Evolutionary conservation across 371 early-diverging fungal genomes (phyloP).

Genomic region (Apophysomyces sp.): DNA sequence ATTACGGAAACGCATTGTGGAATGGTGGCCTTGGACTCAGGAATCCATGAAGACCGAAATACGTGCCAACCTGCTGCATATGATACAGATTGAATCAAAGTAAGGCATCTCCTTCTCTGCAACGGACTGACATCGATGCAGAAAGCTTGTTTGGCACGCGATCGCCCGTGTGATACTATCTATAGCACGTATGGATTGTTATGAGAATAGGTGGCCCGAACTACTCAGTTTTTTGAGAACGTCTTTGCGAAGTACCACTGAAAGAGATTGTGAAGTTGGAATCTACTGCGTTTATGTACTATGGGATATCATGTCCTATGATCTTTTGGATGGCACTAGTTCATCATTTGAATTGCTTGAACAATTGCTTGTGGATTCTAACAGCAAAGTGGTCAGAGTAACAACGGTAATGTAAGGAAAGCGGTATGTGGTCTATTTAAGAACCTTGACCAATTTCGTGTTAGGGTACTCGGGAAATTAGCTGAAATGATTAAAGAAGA

Average conservation of each 20-base stretch:
- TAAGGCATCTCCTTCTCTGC: constrained; percentile 29
- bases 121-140: constrained; percentile 16
- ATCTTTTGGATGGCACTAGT: constrained; percentile 58
- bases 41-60: constrained; percentile 52
- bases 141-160: constrained; percentile 69
- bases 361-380: constrained; percentile 73
- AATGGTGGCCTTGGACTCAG: constrained; percentile 71
- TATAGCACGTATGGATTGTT: constrained; percentile 78
- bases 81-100: constrained; percentile 72
- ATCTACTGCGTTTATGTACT: constrained; percentile 78
- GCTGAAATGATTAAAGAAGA: constrained; percentile 80
- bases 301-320: constrained; percentile 80
- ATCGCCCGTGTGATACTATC: constrained; percentile 83
- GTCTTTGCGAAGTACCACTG: constrained; percentile 63
- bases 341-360: constrained; percentile 72
- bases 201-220: constrained; percentile 75
- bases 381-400: constrained; percentile 75
- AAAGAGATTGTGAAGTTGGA: constrained; percentile 82
- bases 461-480: constrained; percentile 74
- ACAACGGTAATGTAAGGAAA: constrained; percentile 64
- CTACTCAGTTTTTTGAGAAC: constrained; percentile 72
- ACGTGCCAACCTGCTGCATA: constrained; percentile 65
- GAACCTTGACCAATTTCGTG: neutral
- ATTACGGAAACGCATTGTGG: constrained; percentile 74
- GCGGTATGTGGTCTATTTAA: neutral